These are phyloP conservation scores for Lyophyllum semitale DNA, from an alignment of 768 basidiomycete species.

Conservation along the genomic window DNA sequence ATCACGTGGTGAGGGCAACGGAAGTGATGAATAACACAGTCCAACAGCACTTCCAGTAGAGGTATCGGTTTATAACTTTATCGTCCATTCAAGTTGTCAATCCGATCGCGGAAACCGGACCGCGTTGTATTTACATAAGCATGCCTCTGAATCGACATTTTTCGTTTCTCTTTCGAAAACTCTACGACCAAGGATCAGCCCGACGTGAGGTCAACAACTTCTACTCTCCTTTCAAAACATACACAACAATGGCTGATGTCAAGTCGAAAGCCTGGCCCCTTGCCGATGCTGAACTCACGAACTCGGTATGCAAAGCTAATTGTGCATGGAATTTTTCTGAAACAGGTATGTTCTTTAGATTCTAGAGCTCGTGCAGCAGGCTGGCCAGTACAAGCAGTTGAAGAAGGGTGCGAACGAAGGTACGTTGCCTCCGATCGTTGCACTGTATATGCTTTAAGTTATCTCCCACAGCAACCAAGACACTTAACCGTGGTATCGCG, in stretches of 20 bases:
- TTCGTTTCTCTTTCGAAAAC: conserved; percentile 9
- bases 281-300: conserved; percentile 84
- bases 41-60: too few species aligned
- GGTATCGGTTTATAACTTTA: too few species aligned
- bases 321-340: background rate
- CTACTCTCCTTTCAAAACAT: conserved; percentile 9
- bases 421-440: conserved; percentile 29
- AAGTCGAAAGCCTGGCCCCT: conserved; percentile 88
- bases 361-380: conserved; percentile 93
- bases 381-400: conserved; percentile 94
- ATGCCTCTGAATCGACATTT: conserved; percentile 3
- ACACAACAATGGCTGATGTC: conserved; percentile 59
- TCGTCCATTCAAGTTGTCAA: too few species aligned
- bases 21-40: too few species aligned
- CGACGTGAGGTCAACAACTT: conserved; percentile 71
- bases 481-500: conserved; percentile 94
- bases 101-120: background rate
- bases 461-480: conserved; percentile 80
- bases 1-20: too few species aligned
- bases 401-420: conserved; percentile 99
- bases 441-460: conserved; percentile 7
- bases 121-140: background rate
- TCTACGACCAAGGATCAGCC: conserved; percentile 82
- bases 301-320: conserved; percentile 64
- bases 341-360: conserved; percentile 53